Percentiles rank a stretch among this genome's conserved stretches.
phyloP scores from a whole-genome alignment of 345 rosid genomes.

The Eucalyptus cladocalyx region DNA sequence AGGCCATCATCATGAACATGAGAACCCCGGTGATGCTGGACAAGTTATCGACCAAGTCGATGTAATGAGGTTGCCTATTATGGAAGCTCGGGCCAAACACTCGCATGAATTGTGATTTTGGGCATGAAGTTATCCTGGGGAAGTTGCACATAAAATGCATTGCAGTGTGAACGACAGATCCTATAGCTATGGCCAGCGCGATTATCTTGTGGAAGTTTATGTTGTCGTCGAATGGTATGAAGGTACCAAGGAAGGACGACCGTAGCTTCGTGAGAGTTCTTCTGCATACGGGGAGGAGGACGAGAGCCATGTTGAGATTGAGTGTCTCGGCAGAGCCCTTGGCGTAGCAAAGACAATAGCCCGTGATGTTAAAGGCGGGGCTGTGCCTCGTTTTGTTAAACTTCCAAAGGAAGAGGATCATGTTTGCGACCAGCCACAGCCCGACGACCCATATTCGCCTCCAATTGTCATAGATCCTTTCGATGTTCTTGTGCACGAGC shows the following conservation, averaged over 20 bases:
- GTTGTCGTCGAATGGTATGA: slow-evolving; percentile 82
- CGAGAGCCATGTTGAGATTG: slow-evolving; percentile 73
- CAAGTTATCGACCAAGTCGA: slow-evolving; percentile 18
- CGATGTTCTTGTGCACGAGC: slow-evolving; percentile 16
- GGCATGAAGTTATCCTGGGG: slow-evolving; percentile 30
- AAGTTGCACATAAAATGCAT: slow-evolving; percentile 61
- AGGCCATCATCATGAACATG: slow-evolving; percentile 47
- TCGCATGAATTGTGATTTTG: slow-evolving; percentile 22
- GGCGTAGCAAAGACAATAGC: slow-evolving; percentile 68
- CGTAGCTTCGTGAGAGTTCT: slow-evolving; percentile 63
- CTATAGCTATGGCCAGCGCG: slow-evolving; percentile 34
- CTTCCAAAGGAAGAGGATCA: slow-evolving; percentile 55
- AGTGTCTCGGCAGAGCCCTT: slow-evolving; percentile 82
- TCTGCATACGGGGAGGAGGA: slow-evolving; percentile 77
- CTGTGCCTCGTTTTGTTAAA: slow-evolving; percentile 4
- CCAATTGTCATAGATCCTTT: slow-evolving; percentile 49
- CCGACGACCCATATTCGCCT: slow-evolving; percentile 48
- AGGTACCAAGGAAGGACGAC: slow-evolving; percentile 35
- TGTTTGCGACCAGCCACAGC: slow-evolving; percentile 36
- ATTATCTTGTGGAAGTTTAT: slow-evolving; percentile 75
- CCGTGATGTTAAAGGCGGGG: slow-evolving; percentile 42
- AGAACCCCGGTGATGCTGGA: slow-evolving; percentile 55
- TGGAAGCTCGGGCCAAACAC: slow-evolving; percentile 25
- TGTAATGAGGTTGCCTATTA: slow-evolving; percentile 47
- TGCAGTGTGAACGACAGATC: slow-evolving; percentile 25